Percentiles rank a stretch among this genome's conserved stretches.
Evolutionary conservation across 1,284 basidiomycete genomes (phyloP).

Genomic region (Austroboletus olivaceoglutinosus): DNA sequence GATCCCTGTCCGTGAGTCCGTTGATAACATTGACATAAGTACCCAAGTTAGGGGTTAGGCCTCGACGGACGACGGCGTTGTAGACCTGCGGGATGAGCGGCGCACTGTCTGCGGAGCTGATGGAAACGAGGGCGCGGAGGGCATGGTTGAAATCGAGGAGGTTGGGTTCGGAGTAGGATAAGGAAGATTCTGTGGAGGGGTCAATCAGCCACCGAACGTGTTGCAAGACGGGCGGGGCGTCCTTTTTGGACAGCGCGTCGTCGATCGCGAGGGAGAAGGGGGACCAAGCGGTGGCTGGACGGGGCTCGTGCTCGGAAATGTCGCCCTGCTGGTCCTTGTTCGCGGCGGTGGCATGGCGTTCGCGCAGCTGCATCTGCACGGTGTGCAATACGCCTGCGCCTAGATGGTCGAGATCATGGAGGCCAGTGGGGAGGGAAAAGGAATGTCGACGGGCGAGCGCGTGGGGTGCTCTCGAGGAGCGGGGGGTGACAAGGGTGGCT

Average conservation of each 20-base stretch:
- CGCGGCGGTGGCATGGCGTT: slow-evolving; percentile 47
- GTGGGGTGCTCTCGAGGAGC: slow-evolving; percentile 30
- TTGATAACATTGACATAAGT: slow-evolving; percentile 74
- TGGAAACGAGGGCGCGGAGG: slow-evolving; percentile 47
- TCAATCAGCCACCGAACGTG: slow-evolving; percentile 26
- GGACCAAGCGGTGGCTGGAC: slow-evolving; percentile 33
- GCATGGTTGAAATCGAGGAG: slow-evolving; percentile 66
- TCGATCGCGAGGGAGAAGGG: slow-evolving; percentile 22
- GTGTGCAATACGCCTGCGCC: slow-evolving; percentile 55
- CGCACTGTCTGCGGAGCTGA: slow-evolving; percentile 53
- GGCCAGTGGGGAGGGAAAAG: slow-evolving; percentile 42
- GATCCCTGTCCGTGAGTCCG: slow-evolving; percentile 71
- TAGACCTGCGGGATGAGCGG: slow-evolving; percentile 68
- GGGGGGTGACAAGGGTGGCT: slow-evolving; percentile 34
- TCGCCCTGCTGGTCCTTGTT: slow-evolving; percentile 21
- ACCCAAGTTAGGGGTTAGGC: slow-evolving; percentile 60
- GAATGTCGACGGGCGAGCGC: slow-evolving; percentile 58
- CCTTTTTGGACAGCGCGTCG: slow-evolving; percentile 19
- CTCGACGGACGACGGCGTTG: slow-evolving; percentile 69
- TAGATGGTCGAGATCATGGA: slow-evolving; percentile 37
- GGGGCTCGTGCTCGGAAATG: slow-evolving; percentile 15
- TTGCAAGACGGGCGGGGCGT: slow-evolving; percentile 6
- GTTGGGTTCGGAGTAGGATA: slow-evolving; percentile 21
- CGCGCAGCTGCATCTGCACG: slow-evolving; percentile 57
- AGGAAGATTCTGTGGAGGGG: slow-evolving; percentile 12